These are phyloP conservation scores for Colletotrichum spaethianum DNA, from an alignment of 2,329 filamentous ascomycete genomes.

Conservation along the genomic window DNA sequence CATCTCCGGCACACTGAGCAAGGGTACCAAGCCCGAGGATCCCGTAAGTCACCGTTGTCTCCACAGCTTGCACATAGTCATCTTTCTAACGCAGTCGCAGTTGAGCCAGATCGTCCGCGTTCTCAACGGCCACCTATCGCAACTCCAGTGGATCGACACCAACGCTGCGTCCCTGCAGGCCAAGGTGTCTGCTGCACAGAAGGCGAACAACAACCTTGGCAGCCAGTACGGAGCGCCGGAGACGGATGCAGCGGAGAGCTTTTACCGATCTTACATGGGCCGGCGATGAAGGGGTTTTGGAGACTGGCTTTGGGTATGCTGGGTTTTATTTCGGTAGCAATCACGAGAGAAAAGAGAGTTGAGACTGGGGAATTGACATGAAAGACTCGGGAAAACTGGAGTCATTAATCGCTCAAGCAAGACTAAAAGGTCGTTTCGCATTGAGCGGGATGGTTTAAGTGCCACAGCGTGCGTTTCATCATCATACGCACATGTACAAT, in stretches of 20 bases:
- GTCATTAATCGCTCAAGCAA: conserved; percentile 19
- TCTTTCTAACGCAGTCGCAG: conserved; percentile 60
- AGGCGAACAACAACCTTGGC: conserved; percentile 76
- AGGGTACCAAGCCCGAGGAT: conserved; percentile 89
- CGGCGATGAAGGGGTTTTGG: conserved; percentile 65
- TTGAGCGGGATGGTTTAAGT: conserved; percentile 37
- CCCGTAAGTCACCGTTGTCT: conserved; percentile 71
- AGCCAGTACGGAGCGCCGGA: conserved; percentile 72
- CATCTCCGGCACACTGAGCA: conserved; percentile 89
- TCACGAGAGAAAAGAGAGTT: conserved; percentile 37
- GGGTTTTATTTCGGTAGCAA: conserved; percentile 44
- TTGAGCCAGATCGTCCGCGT: conserved; percentile 96
- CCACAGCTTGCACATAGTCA: not conserved
- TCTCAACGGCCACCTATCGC: conserved; percentile 91
- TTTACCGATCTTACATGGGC: conserved; percentile 90
- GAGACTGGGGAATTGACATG: conserved; percentile 31
- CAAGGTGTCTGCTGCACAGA: conserved; percentile 87
- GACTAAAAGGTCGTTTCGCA: conserved; percentile 12
- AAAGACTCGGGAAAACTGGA: conserved; percentile 8
- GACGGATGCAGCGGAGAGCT: conserved; percentile 85
- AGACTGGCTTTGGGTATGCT: conserved; percentile 26
- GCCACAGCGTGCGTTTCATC: conserved; percentile 19
- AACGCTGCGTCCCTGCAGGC: conserved; percentile 85
- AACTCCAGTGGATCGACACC: conserved; percentile 93
- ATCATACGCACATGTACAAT: conserved; percentile 57